Evolutionary conservation across 345 rosid genomes (phyloP).

Genomic region (Kandelia obovata): DNA sequence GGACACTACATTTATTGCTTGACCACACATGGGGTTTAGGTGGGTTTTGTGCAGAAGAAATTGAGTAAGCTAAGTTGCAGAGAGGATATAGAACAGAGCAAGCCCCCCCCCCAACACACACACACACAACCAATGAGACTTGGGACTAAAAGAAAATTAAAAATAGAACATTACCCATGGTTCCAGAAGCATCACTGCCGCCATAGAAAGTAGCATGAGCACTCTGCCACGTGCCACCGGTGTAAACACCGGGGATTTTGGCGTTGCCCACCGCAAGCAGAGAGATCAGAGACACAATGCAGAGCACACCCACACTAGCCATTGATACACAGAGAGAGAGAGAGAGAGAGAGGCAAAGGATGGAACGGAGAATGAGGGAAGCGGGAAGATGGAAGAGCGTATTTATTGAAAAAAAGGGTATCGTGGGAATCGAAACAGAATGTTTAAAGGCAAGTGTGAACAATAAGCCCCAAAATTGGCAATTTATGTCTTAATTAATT

Average conservation of each 20-base stretch:
- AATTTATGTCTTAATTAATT: no score
- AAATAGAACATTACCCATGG: constrained; percentile 39
- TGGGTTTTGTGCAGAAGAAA: no score
- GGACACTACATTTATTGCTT: no score
- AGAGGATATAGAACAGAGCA: background rate
- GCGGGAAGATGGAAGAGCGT: constrained; percentile 29
- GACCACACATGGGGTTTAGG: no score
- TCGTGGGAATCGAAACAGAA: no score
- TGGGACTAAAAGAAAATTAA: background rate
- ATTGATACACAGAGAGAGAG: constrained; percentile 7
- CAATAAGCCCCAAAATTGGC: no score
- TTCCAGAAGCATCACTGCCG: constrained; percentile 62
- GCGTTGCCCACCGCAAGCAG: constrained; percentile 18
- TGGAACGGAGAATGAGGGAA: constrained; percentile 23
- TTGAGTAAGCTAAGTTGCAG: background rate
- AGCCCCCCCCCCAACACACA: no score
- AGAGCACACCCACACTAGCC: constrained; percentile 19
- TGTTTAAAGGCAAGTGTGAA: no score
- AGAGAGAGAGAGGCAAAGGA: background rate
- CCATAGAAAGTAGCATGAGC: constrained; percentile 67
- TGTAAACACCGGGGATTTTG: constrained; percentile 39
- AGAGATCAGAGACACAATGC: constrained; percentile 20
- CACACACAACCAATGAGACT: no score
- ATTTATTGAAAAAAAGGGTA: constrained; percentile 27
- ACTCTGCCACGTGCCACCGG: constrained; percentile 37